phyloP scores from a whole-genome alignment of 805 yeast genomes.

The Nakazawaea pomicola region DNA sequence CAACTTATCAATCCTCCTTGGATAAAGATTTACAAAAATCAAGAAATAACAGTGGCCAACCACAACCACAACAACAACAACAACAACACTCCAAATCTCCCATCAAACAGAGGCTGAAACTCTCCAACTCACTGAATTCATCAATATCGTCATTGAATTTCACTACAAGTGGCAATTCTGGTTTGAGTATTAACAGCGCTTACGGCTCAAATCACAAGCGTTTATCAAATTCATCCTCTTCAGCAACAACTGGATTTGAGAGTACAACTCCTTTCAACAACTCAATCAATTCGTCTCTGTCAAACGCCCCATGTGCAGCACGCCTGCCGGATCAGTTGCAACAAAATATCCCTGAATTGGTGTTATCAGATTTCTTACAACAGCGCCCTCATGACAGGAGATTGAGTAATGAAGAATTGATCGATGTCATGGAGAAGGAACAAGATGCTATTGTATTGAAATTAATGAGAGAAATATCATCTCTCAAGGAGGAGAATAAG shows the following conservation, averaged over 20 bases:
- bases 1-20: background rate
- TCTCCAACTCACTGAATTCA: too few relatives aligned
- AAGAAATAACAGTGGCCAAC: background rate
- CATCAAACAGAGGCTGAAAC: too few relatives aligned
- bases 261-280: too few relatives aligned
- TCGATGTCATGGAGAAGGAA: slow-evolving; percentile 64
- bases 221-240: background rate
- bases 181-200: slow-evolving; percentile 1
- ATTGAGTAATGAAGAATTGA: slow-evolving; percentile 41
- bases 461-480: slow-evolving; percentile 56
- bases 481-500: slow-evolving; percentile 49
- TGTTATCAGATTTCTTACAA: background rate
- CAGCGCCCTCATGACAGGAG: background rate
- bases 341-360: too few relatives aligned
- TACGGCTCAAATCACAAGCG: background rate
- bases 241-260: background rate
- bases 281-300: background rate
- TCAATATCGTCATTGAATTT: background rate
- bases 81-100: too few relatives aligned
- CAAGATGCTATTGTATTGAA: slow-evolving; percentile 71
- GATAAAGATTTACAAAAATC: background rate
- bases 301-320: too few relatives aligned
- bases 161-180: background rate
- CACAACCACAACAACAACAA: background rate
- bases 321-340: too few relatives aligned